These are phyloP conservation scores for Geranium rotundifolium DNA, from an alignment of 345 rosid genomes.

Conservation along the genomic window DNA sequence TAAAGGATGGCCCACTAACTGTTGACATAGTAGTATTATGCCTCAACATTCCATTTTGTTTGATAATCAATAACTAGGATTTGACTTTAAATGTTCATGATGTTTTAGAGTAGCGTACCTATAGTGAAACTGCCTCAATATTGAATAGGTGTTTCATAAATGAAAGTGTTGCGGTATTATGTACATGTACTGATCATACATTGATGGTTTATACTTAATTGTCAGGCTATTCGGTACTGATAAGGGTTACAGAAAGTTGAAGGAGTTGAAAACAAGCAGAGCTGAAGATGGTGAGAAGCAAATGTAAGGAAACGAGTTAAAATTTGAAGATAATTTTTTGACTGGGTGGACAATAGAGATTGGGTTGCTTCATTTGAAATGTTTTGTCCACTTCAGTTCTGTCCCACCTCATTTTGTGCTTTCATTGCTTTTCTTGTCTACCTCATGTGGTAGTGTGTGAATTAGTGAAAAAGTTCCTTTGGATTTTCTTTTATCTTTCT, in stretches of 20 bases:
- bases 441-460: no score
- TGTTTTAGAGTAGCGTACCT: not conserved
- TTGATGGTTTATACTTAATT: constrained; percentile 1
- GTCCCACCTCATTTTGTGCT: constrained; percentile 12
- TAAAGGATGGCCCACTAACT: no score
- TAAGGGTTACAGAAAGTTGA: constrained; percentile 80
- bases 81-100: no score
- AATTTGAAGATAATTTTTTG: constrained; percentile 10
- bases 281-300: constrained; percentile 26
- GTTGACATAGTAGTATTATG: no score
- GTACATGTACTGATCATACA: no score
- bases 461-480: no score
- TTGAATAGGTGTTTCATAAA: not conserved
- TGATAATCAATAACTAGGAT: no score
- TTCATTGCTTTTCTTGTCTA: constrained; percentile 7
- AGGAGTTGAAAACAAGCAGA: constrained; percentile 44
- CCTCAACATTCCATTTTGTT: no score
- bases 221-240: constrained; percentile 91
- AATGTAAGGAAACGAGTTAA: constrained; percentile 13
- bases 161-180: not conserved
- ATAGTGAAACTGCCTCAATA: not conserved
- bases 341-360: constrained; percentile 14
- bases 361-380: not conserved
- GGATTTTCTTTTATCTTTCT: no score
- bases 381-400: not conserved